Evolutionary conservation across 352 stramenopile genomes (phyloP).

Genomic region (Globisporangium middletonii): DNA sequence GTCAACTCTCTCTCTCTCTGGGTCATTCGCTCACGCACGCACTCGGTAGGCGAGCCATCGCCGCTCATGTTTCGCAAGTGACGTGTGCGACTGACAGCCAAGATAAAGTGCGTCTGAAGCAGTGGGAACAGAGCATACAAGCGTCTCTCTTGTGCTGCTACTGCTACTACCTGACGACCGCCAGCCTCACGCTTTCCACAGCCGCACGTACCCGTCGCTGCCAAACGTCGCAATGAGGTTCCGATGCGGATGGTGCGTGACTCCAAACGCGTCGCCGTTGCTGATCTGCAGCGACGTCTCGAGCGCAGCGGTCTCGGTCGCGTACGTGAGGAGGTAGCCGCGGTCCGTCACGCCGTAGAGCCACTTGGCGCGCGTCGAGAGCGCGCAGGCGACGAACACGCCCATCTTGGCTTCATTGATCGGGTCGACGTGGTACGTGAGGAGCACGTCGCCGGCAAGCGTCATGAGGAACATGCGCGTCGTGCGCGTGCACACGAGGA

Average conservation of each 20-base stretch:
- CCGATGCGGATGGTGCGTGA: conserved; percentile 83
- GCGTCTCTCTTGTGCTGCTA: neutral
- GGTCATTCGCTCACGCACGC: neutral
- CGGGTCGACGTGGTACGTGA: conserved; percentile 61
- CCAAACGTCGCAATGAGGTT: conserved; percentile 89
- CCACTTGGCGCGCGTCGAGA: conserved; percentile 80
- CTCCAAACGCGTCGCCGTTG: conserved; percentile 71
- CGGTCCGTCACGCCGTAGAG: conserved; percentile 87
- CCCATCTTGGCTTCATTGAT: conserved; percentile 53
- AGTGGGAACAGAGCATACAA: neutral
- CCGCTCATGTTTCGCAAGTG: conserved; percentile 15
- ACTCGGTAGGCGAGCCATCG: conserved; percentile 10
- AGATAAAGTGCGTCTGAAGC: conserved; percentile 19
- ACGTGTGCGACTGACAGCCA: conserved; percentile 9
- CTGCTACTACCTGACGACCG: neutral
- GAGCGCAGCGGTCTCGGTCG: conserved; percentile 39
- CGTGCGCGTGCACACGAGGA: conserved; percentile 86
- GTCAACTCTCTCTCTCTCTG: neutral
- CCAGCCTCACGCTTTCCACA: conserved; percentile 66
- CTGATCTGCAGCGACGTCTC: conserved; percentile 80
- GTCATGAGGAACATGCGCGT: conserved; percentile 77
- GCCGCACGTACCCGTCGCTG: conserved; percentile 74
- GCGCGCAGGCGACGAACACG: conserved; percentile 84
- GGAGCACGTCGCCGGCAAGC: conserved; percentile 52
- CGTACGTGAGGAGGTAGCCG: conserved; percentile 74